Evolutionary conservation across 129 eudicot species (phyloP).

Genomic region (Lonicera japonica): DNA sequence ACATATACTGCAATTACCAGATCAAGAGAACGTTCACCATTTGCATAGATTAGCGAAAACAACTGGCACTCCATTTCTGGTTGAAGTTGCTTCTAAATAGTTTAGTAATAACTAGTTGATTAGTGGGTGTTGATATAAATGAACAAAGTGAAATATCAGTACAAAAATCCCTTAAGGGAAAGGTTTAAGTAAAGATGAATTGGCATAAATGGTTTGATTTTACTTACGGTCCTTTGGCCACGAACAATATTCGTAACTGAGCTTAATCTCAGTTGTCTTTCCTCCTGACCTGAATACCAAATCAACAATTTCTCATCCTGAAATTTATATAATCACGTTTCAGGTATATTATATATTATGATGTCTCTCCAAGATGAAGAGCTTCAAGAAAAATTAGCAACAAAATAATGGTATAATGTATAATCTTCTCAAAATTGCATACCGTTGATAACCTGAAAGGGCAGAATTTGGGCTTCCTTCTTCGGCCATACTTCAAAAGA

Average conservation of each 20-base stretch:
- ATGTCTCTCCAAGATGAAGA: not conserved
- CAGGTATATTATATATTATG: constrained; percentile 1
- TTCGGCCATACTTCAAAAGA: constrained; percentile 49
- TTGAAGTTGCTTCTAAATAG: constrained; percentile 47
- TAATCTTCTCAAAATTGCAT: constrained; percentile 13
- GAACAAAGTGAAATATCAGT: not conserved
- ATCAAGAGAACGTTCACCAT: constrained; percentile 47
- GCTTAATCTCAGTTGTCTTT: constrained; percentile 42
- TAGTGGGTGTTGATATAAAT: not conserved
- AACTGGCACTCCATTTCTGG: constrained; percentile 49
- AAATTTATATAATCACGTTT: constrained; percentile 4
- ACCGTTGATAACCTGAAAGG: constrained; percentile 58
- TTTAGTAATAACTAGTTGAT: constrained; percentile 1
- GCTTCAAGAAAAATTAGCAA: not conserved
- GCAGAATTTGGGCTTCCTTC: constrained; percentile 61
- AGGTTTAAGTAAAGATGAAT: not conserved
- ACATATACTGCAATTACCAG: constrained; percentile 27
- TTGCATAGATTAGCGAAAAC: constrained; percentile 40
- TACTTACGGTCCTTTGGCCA: constrained; percentile 47
- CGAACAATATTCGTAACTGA: constrained; percentile 41
- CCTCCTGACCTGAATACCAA: constrained; percentile 59
- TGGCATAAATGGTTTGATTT: not conserved
- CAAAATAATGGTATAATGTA: not conserved
- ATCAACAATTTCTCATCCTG: constrained; percentile 62
- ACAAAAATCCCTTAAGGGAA: too few species aligned